These are phyloP conservation scores for Podospora anserina DNA, from an alignment of 495 filamentous ascomycete species.

Conservation along the genomic window DNA sequence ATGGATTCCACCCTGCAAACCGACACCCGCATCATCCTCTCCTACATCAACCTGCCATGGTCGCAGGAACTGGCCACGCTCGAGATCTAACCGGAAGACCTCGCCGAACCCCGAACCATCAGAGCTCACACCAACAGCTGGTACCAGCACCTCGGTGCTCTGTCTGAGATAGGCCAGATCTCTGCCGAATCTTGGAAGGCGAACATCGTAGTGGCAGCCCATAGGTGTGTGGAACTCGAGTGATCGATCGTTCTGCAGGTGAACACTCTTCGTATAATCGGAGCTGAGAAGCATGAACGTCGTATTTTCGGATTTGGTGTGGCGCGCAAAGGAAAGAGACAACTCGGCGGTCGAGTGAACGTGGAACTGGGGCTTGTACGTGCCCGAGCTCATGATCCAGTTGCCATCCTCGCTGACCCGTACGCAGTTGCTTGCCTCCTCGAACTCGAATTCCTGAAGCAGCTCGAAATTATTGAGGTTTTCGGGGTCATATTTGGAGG, in stretches of 20 bases:
- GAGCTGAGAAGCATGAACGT: conserved; percentile 89
- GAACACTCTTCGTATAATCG: conserved; percentile 92
- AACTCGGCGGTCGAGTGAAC: conserved; percentile 91
- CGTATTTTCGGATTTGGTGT: conserved; percentile 89
- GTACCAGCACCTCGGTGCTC: conserved; percentile 82
- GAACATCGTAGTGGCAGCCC: conserved; percentile 81
- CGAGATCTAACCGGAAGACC: conserved; percentile 88
- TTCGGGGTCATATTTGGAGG: conserved; percentile 87
- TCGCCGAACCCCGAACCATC: conserved; percentile 73
- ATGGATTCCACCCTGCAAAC: conserved; percentile 78
- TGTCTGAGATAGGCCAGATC: conserved; percentile 82
- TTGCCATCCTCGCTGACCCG: conserved; percentile 92
- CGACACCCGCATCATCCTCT: conserved; percentile 66
- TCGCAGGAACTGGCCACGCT: conserved; percentile 78
- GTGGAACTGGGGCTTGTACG: conserved; percentile 94
- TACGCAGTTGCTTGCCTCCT: conserved; percentile 93
- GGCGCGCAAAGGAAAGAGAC: conserved; percentile 85
- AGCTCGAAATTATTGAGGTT: conserved; percentile 92
- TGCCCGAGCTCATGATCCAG: conserved; percentile 97
- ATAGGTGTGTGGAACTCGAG: conserved; percentile 92
- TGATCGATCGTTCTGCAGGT: conserved; percentile 85
- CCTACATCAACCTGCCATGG: conserved; percentile 76
- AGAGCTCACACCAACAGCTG: conserved; percentile 79
- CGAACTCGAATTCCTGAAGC: conserved; percentile 96
- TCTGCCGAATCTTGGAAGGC: conserved; percentile 87